These are phyloP conservation scores for Candida sanyiensis DNA, from an alignment of 805 yeast species.

Conservation along the genomic window DNA sequence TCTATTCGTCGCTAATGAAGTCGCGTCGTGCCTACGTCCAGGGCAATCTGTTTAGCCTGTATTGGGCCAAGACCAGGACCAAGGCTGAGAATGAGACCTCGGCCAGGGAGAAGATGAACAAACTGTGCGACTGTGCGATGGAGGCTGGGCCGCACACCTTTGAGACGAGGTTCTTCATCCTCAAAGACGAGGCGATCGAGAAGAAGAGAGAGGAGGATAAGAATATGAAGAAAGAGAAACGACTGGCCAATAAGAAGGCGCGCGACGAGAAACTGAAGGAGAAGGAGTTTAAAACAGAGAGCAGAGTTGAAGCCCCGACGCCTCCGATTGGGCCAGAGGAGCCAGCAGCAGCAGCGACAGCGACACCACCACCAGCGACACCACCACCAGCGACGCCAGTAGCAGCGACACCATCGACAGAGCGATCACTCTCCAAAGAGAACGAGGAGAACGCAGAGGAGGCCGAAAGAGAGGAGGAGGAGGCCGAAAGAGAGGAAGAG, in stretches of 20 bases:
- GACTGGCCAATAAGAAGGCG: constrained; percentile 31
- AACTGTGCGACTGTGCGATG: constrained; percentile 70
- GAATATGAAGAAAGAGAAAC: constrained; percentile 31
- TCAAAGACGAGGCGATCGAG: constrained; percentile 72
- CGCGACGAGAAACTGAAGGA: constrained; percentile 29
- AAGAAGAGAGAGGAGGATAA: constrained; percentile 39
- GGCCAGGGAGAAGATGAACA: constrained; percentile 83
- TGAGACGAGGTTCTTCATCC: constrained; percentile 71
- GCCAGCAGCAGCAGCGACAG: not conserved
- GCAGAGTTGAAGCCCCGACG: no score
- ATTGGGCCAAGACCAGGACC: constrained; percentile 67
- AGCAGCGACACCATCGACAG: no score
- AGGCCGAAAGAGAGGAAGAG: constrained; percentile 31
- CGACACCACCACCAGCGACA: no score
- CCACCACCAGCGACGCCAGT: no score
- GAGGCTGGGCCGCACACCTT: constrained; percentile 80
- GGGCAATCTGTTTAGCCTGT: constrained; percentile 65
- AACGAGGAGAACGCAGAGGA: constrained; percentile 36
- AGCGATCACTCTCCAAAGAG: constrained; percentile 31
- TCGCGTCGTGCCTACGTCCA: constrained; percentile 68
- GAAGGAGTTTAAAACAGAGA: constrained; percentile 13
- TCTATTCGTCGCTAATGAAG: constrained; percentile 63
- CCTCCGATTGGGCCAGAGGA: no score
- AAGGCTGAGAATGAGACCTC: constrained; percentile 38
- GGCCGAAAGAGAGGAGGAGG: constrained; percentile 31